Evolutionary conservation across 768 basidiomycete genomes (phyloP), one percentile per base, ranked within the genome.

Genomic region (Clathrus columnatus): DNA sequence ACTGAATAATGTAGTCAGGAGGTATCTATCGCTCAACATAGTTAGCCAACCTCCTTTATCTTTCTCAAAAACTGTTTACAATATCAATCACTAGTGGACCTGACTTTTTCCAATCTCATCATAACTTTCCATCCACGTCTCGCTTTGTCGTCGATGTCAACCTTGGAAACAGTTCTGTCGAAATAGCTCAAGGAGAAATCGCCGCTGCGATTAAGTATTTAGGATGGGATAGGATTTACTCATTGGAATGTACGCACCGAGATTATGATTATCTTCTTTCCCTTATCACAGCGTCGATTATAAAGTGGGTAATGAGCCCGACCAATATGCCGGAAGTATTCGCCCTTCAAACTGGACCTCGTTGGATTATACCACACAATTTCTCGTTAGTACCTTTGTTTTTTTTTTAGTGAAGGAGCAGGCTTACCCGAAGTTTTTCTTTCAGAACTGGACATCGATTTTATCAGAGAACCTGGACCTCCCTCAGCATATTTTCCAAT

Each of bases 1-100:
- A 2, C 23, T 14, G 10, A 24, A 43, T 43, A 29, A n/a, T 55
- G 2, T 36, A 67, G 60, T 50, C 62, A 0, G 68, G 67, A 1
- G 67, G 68, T 6, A 64, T 69, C 14, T 67, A 65, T 48, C 57
- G 62, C 0, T 63, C 68, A 6, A 64, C 60, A n/a, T 69, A 61
- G 65, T 62, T 17, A 32, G 63, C 54, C n/a, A n/a, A n/a, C n/a
- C 23, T 11, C 28, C 10, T 16, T 32, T 20, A 42, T 8, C 4
- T 11, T 4, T 20, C n/a, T 29, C 48, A 30, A 7, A n/a, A 20
- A 36, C 20, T 14, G 4, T 30, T 56, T 28, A 17, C 4, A 29
- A 3, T 2, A 5, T 11, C 10, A 18, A 23, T 43, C 36, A 17
- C 18, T 1, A 66, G 65, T 46, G 68, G 68, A 1, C 65, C 66